phyloP scores from a whole-genome alignment of 352 stramenopile species.

The Globisporangium viniferum region DNA sequence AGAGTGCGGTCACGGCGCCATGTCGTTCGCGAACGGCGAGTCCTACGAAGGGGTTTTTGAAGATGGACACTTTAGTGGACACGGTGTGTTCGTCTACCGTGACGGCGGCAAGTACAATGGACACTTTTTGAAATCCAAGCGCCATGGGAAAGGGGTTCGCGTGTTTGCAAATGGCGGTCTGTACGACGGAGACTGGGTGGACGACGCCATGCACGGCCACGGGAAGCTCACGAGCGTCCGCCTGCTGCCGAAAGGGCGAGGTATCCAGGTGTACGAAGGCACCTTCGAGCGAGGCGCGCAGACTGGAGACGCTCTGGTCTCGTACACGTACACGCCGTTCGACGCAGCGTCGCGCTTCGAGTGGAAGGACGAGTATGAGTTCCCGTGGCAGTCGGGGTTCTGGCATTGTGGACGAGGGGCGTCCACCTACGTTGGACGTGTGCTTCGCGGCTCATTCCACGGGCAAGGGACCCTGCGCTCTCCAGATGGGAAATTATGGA shows the following conservation, averaged over 20 bases:
- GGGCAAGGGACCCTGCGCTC: slow-evolving; percentile 48
- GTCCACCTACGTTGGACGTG: slow-evolving; percentile 49
- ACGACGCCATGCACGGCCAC: slow-evolving; percentile 58
- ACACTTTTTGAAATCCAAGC: slow-evolving; percentile 40
- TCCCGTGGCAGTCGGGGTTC: slow-evolving; percentile 46
- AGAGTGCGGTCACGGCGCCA: slow-evolving; percentile 52
- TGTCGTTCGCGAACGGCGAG: slow-evolving; percentile 62
- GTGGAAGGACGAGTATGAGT: slow-evolving; percentile 65
- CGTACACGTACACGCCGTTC: slow-evolving; percentile 34
- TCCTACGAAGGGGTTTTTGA: slow-evolving; percentile 65
- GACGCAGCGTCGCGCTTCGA: slow-evolving; percentile 26
- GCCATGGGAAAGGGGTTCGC: slow-evolving; percentile 44
- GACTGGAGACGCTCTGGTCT: slow-evolving; percentile 40
- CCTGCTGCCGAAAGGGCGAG: not conserved
- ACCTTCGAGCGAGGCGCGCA: slow-evolving; percentile 42
- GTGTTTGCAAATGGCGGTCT: slow-evolving; percentile 49
- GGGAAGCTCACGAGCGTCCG: slow-evolving; percentile 33
- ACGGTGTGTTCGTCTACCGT: slow-evolving; percentile 37
- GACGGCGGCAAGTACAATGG: slow-evolving; percentile 64
- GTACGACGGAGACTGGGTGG: slow-evolving; percentile 56
- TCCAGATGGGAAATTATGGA: slow-evolving; percentile 55
- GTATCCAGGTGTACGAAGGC: slow-evolving; percentile 42
- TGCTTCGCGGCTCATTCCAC: slow-evolving; percentile 63
- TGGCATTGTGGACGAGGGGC: slow-evolving; percentile 57
- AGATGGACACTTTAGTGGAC: slow-evolving; percentile 42